phyloP scores from a whole-genome alignment of 108 stramenopile species.

The Nitzschia sp. region DNA sequence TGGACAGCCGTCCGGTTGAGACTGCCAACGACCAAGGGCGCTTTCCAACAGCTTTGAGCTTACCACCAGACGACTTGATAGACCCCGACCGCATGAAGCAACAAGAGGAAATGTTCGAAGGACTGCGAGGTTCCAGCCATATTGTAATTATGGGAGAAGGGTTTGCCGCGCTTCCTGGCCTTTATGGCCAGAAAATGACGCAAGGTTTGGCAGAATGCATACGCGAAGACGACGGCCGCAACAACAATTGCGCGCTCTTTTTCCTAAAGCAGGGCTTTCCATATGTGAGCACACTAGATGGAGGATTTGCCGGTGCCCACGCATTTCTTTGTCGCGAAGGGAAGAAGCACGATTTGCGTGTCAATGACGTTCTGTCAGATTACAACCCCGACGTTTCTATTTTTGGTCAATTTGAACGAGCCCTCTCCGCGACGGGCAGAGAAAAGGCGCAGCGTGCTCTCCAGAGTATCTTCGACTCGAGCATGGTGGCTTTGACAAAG shows the following conservation, averaged over 20 bases:
- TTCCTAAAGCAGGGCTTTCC: conserved; percentile 91
- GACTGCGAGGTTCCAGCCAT: conserved; percentile 76
- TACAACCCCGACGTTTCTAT: conserved; percentile 72
- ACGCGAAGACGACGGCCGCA: conserved; percentile 72
- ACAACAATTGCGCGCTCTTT: conserved; percentile 79
- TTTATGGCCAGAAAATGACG: conserved; percentile 73
- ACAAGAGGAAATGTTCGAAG: conserved; percentile 78
- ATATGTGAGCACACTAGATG: conserved; percentile 90
- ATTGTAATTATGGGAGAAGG: conserved; percentile 84
- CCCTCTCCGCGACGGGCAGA: conserved; percentile 57
- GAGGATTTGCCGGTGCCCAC: conserved; percentile 87
- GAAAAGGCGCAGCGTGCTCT: conserved; percentile 71
- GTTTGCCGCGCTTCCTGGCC: conserved; percentile 66
- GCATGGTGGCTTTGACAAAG: conserved; percentile 70
- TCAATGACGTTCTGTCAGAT: conserved; percentile 61
- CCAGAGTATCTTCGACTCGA: conserved; percentile 76
- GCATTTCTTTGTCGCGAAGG: conserved; percentile 76
- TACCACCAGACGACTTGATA: conserved; percentile 66
- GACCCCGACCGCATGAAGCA: conserved; percentile 66
- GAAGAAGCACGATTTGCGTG: conserved; percentile 38
- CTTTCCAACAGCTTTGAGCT: conserved; percentile 70
- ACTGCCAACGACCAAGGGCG: conserved; percentile 71
- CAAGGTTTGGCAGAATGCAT: conserved; percentile 48
- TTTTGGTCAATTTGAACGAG: conserved; percentile 76
- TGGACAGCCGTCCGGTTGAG: conserved; percentile 75